Base-by-base conservation (phyloP, 1,284 basidiomycete species). In the Marasmius tenuissimus region DNA sequence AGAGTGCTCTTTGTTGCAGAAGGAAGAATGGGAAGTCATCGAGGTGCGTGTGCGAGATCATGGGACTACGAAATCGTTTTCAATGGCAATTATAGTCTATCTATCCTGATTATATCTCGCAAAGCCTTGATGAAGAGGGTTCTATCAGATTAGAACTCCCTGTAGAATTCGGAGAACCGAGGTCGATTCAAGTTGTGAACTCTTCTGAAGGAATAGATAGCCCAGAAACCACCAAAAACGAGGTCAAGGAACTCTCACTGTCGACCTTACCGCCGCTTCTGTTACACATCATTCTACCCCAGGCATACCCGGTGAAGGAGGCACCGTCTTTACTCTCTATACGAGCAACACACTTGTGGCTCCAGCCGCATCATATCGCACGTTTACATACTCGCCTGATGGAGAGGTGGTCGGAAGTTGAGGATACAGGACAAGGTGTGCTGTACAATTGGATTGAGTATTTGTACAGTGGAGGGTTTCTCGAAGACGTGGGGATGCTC, bases 371-470 rank as follows among this genome's bases (percentile, higher is more conserved):
- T 38, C 66, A 74, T 4, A 67, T 73, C 9, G 50, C 68, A 11
- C 70, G 69, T 9, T 72, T 91, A 5, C 73, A 75, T 22, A 65
- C 72, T 20, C 69, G 70, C 18, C 73, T 92, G 51, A 63, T 73
- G 35, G 75, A 76, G 0, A 82, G 83, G 78, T 92, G 88, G 88
- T 75, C 73, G 35, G 75, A 76, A 1, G 81, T 83, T 76, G 91
- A 88, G 88, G 75, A 80, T 48, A 74, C 81, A 22, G 84, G 83
- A 9, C 84, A 88, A 61, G 81, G 82, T 12, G 76, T 87, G 3
- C 75, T 93, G 3, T 92, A 87, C 68, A 77, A 74, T 45, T 91
- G 89, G 88, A 78, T 91, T 45, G 89, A 92, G 70, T 85, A 80
- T 71, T 79, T 92, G 57, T 82, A 85, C 20, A 84, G 78, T 22